Base-by-base conservation (phyloP, 345 rosid genomes). In the Gossypium ekmanianum region DNA sequence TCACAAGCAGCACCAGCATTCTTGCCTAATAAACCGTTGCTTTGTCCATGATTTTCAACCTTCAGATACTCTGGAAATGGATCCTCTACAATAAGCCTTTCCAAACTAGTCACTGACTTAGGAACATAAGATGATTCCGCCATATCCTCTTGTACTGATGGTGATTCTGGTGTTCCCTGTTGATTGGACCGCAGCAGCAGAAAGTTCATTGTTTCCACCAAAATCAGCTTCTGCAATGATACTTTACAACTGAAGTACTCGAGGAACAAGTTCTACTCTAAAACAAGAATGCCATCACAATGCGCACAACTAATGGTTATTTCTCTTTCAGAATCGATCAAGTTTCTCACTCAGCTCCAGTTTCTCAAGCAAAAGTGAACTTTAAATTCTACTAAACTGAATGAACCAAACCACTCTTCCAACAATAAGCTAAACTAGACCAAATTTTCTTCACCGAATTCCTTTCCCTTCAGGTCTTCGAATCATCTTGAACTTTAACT, bases 181-280 rank as follows among this genome's bases (percentile, higher is more conserved):
- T 75, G 79, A 20, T 87, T 76, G 59, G 92, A 80, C 74, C 97
- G 94, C 62, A 88, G 82, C 61, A 89, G 83, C 81, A 91, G 88
- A 81, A 93, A 95, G 85, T 95, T 95, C 99, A 95, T 95, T 63
- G 76, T 73, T 80, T 54, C 68, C n/a, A 8, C 78, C 77, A 76
- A 29, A 9, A 63, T 41, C 65, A 57, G 66, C 59, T 43, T 70
- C 83, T 76, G 77, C 41, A 74, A 72, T 27, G 0, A 52, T 56
- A 7, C 45, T 39, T 18, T n/a, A 39, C 48, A 34, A 52, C 47
- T 70, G 26, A 17, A 44, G 29, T 13, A 26, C 44, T 47, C 18
- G 7, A 73, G 29, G 22, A 3, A 59, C 17, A 39, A 72, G 65
- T 57, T 57, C 7, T 66, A 66, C 52, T 20, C 11, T 18, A 22